Evolutionary conservation across 129 eudicot genomes (phyloP).

Genomic region (Tagetes erecta): DNA sequence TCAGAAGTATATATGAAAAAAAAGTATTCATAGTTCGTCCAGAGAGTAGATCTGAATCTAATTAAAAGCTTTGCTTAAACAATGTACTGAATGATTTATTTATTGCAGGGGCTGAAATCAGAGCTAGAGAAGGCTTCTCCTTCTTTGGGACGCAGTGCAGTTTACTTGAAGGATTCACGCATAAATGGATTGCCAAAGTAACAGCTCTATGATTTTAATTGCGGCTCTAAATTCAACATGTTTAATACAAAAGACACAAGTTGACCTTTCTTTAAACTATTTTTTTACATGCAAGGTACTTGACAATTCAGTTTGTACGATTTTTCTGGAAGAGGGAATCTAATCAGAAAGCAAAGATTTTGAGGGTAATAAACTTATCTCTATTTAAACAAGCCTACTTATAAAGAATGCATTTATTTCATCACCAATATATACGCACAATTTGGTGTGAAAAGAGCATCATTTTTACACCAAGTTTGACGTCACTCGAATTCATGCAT

Average conservation of each 20-base stretch:
- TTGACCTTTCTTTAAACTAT: neutral
- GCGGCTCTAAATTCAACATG: conserved; percentile 4
- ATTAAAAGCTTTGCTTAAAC: conserved; percentile 5
- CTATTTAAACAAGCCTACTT: neutral
- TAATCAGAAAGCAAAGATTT: conserved; percentile 95
- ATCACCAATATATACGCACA: neutral
- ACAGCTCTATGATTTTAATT: neutral
- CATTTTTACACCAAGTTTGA: neutral
- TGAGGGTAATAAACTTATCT: conserved; percentile 61
- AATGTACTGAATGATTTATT: conserved; percentile 8
- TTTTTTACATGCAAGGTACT: conserved; percentile 53
- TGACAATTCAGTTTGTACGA: conserved; percentile 93
- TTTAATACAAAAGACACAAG: neutral
- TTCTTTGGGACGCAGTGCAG: conserved; percentile 84
- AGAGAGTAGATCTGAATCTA: neutral
- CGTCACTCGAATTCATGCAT: neutral
- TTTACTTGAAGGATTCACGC: conserved; percentile 82
- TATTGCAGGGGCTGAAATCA: conserved; percentile 78
- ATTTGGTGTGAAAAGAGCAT: neutral
- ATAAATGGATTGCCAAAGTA: conserved; percentile 96
- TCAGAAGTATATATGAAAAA: neutral
- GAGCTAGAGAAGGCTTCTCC: conserved; percentile 98
- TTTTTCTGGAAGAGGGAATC: conserved; percentile 99
- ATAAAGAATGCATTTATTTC: conserved; percentile 1
- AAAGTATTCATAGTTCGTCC: neutral